Conservation (phyloP, 2,329 filamentous ascomycete species). For the Venturia effusa region DNA sequence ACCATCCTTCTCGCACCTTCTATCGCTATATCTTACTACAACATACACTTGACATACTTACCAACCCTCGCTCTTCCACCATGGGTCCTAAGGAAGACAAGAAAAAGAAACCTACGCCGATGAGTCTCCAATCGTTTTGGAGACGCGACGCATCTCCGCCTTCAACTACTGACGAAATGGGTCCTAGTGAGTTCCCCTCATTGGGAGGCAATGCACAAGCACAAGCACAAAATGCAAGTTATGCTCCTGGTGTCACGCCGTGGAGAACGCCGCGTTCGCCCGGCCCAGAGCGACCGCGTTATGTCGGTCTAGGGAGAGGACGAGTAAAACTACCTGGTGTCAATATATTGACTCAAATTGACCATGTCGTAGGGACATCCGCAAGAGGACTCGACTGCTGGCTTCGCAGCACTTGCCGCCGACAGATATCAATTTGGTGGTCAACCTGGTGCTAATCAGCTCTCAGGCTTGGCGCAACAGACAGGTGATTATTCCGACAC, state of each 20-base stretch:
- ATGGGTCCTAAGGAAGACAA: not conserved
- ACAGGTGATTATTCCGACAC: conserved; percentile 45
- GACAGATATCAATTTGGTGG: conserved; percentile 48
- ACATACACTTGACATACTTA: conserved; percentile 6
- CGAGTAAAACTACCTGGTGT: not conserved
- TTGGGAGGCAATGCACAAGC: conserved; percentile 47
- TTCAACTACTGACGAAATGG: not conserved
- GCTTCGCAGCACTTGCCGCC: conserved; percentile 40
- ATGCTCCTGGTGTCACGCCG: not conserved
- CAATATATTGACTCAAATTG: conserved; percentile 13
- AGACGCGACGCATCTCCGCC: not conserved
- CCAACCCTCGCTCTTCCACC: not conserved
- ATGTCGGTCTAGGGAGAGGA: not conserved
- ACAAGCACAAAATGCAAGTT: conserved; percentile 27
- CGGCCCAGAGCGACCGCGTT: conserved; percentile 38
- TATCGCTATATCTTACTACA: not conserved
- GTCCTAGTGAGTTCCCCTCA: conserved; percentile 48
- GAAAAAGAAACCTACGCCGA: not conserved
- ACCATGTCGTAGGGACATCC: conserved; percentile 18
- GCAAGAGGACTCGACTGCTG: conserved; percentile 34
- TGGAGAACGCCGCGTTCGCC: conserved; percentile 29
- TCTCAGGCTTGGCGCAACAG: conserved; percentile 35
- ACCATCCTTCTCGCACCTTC: not conserved
- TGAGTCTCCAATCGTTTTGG: not conserved
- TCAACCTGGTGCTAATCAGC: conserved; percentile 38